These are phyloP conservation scores for Akanthomyces muscarius DNA, from an alignment of 2,329 filamentous ascomycete species.

Conservation along the genomic window DNA sequence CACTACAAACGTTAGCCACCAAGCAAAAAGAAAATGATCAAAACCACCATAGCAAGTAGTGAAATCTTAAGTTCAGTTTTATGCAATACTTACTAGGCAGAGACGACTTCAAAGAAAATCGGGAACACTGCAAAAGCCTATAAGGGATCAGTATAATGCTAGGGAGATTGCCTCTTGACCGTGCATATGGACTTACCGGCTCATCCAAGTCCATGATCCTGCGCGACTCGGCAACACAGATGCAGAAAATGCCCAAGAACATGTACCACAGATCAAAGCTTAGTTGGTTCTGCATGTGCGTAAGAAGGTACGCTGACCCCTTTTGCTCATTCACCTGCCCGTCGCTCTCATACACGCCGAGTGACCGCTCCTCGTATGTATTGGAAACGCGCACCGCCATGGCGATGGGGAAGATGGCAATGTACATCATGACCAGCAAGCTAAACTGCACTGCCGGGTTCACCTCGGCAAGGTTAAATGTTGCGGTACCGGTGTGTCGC, in stretches of 20 bases:
- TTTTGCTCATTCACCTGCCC: conserved; percentile 26
- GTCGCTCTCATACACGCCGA: conserved; percentile 53
- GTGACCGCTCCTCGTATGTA: conserved; percentile 57
- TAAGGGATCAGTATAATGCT: too few species aligned
- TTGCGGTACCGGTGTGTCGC: conserved; percentile 46
- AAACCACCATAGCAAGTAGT: too few species aligned
- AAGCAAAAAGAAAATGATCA: too few species aligned
- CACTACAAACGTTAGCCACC: conserved; percentile 21
- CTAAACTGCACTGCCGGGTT: conserved; percentile 54
- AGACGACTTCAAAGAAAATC: too few species aligned
- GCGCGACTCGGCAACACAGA: conserved; percentile 28
- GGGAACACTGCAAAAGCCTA: too few species aligned
- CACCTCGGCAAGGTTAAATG: conserved; percentile 43
- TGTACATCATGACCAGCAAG: conserved; percentile 64
- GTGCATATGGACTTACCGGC: too few species aligned
- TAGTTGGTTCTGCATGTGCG: conserved; percentile 36
- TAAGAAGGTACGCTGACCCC: conserved; percentile 27
- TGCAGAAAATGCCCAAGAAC: conserved; percentile 35
- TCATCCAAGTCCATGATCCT: conserved; percentile 26
- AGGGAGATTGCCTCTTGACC: too few species aligned
- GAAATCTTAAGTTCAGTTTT: too few species aligned
- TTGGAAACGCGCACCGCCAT: conserved; percentile 59
- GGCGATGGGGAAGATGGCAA: conserved; percentile 57
- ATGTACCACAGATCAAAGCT: conserved; percentile 41
- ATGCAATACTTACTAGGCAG: too few species aligned